These are phyloP conservation scores for Hordeum marinum DNA, from an alignment of 176 grass and related monocot species.

Conservation along the genomic window DNA sequence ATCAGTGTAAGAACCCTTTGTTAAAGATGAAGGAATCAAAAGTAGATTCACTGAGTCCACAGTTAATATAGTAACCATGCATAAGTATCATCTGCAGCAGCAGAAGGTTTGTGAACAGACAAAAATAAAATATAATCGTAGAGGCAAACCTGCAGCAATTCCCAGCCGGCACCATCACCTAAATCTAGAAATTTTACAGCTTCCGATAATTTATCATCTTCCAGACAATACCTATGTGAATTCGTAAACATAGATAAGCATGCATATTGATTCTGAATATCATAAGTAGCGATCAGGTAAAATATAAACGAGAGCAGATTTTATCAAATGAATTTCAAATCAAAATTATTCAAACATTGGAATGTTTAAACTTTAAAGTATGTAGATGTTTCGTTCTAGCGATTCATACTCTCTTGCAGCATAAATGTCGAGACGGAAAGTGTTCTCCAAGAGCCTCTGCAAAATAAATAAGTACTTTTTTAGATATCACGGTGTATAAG, in stretches of 20 bases:
- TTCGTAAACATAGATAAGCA: slow-evolving; percentile 8
- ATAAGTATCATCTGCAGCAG: not conserved
- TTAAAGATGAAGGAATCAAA: not conserved
- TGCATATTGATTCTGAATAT: slow-evolving; percentile 11
- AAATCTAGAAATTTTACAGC: slow-evolving; percentile 87
- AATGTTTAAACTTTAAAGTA: slow-evolving; percentile 1
- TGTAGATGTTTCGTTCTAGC: not conserved
- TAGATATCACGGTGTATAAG: not conserved
- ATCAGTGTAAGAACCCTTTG: not conserved
- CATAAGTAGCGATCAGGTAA: not conserved
- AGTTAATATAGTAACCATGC: not conserved
- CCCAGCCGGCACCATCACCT: slow-evolving; percentile 79
- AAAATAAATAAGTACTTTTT: not conserved
- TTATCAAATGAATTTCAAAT: not conserved
- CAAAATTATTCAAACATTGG: not conserved
- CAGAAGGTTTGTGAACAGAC: not conserved
- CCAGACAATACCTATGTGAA: slow-evolving; percentile 67
- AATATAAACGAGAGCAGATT: not conserved
- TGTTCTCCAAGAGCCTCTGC: slow-evolving; percentile 88
- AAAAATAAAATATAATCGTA: not conserved
- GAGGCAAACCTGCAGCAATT: slow-evolving; percentile 74
- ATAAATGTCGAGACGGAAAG: slow-evolving; percentile 73
- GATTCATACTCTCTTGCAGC: slow-evolving; percentile 83
- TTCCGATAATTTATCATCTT: slow-evolving; percentile 63
- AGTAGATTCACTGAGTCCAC: not conserved